Base-by-base conservation (phyloP, 805 yeast species). In the Saccharomycopsis babjevae region DNA sequence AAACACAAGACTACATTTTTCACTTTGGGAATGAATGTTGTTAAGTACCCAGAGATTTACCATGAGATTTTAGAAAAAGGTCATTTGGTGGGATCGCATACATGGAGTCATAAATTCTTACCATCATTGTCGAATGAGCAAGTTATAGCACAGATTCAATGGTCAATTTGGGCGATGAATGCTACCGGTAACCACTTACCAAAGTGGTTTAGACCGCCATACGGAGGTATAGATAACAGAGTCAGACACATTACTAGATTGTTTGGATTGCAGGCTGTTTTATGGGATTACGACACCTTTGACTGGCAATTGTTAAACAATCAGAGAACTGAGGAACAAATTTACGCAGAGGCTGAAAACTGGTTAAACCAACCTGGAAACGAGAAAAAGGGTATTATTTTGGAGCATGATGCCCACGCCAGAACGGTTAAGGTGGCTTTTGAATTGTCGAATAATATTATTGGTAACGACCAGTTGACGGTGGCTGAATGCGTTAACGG, bases 81-180 rank as follows among this genome's bases (percentile, higher is more conserved):
- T 15, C 97, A 93, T 71, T 74, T 91, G 36, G 73, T 91, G 69
- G 97, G 88, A 1, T 80, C 90, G 0, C 99, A 93, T 71, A 89
- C 97, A 0, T 93, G 97, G 97, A 83, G 91, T 0, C 98, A 93
- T 74, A 83, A 84, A 61, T 89, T 86, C 67, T 78, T 93, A 63
- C 97, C 97, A 1, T 72, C 84, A 0, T 76, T 92, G 60, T 72
- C 83, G 28, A 91, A 91, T 69, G 93, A 90, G 72, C 82, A 89
- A 64, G 83, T 93, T 20, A 83, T 88, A 60, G 96, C 97, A 0
- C 96, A 93, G 70, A 74, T 93, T 43, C 86, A 92, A 72, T 93
- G 99, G 99, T 85, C 96, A 1, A 83, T 90, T 38, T 93, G 97
- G 97, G 97, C 97, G 5, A 89, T 92, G 91, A 92, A 93, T 74